A percentile compares a stretch with the other conserved stretches of the same genome.
These are phyloP conservation scores for Penicillium simplicissimum DNA, from an alignment of 495 filamentous ascomycete genomes.

Conservation along the genomic window DNA sequence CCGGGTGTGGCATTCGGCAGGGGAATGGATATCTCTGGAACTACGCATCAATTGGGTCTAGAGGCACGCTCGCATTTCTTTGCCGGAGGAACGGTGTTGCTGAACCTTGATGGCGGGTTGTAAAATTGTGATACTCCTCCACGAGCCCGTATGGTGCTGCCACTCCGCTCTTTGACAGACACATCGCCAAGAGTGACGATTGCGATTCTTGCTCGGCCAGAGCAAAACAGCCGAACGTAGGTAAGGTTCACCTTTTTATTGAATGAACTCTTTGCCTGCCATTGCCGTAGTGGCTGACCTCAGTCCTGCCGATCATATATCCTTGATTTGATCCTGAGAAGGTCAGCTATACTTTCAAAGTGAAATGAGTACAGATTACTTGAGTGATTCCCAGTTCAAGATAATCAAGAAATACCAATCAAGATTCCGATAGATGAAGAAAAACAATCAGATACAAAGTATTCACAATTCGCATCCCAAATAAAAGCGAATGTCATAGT, in stretches of 20 bases:
- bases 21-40: background rate
- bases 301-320: background rate
- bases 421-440: constrained; percentile 12
- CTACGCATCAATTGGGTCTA: background rate
- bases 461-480: background rate
- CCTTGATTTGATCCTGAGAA: background rate
- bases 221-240: background rate
- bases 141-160: background rate
- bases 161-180: background rate
- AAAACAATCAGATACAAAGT: constrained; percentile 1
- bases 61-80: background rate
- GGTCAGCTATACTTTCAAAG: background rate
- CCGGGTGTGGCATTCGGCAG: background rate
- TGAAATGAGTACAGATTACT: background rate
- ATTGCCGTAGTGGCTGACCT: background rate
- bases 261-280: background rate
- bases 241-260: background rate
- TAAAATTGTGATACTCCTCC: background rate
- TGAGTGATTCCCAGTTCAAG: background rate
- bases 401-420: background rate
- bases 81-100: background rate
- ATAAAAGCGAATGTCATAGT: background rate
- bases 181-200: background rate
- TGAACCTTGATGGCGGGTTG: background rate
- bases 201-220: background rate